These are phyloP conservation scores for Leishmania martiniquensis DNA, from an alignment of 208 protist genomes.

Conservation along the genomic window DNA sequence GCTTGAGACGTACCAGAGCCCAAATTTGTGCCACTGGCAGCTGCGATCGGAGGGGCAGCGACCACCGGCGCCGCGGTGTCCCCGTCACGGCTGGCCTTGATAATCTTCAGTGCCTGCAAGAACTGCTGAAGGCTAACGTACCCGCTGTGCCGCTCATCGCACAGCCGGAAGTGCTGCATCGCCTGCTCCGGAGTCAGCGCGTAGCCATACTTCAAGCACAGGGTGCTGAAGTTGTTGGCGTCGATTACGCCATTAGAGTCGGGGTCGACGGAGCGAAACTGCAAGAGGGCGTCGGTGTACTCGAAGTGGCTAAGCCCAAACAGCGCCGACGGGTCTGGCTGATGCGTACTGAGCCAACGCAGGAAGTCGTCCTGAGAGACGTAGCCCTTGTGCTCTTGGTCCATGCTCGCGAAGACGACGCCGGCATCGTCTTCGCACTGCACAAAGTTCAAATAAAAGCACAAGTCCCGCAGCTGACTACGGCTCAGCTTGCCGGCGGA, in stretches of 20 bases:
- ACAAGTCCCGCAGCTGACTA: conserved; percentile 56
- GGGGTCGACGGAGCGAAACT: conserved; percentile 76
- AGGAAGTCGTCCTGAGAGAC: conserved; percentile 72
- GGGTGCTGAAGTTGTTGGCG: conserved; percentile 47
- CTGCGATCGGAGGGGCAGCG: background rate
- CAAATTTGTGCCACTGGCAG: background rate
- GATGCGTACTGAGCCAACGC: conserved; percentile 67
- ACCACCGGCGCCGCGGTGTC: background rate
- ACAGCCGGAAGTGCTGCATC: conserved; percentile 39
- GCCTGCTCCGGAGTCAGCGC: conserved; percentile 34
- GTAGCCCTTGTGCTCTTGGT: conserved; percentile 42
- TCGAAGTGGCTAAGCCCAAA: conserved; percentile 77
- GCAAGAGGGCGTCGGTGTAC: conserved; percentile 86
- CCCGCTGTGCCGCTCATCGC: conserved; percentile 23
- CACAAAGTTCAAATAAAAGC: conserved; percentile 84
- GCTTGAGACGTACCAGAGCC: background rate
- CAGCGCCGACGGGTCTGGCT: conserved; percentile 64
- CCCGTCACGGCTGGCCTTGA: conserved; percentile 10
- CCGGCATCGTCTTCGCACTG: conserved; percentile 55
- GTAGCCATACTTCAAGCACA: conserved; percentile 43
- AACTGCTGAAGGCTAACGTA: conserved; percentile 41
- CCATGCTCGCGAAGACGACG: conserved; percentile 77
- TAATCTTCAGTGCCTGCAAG: conserved; percentile 27
- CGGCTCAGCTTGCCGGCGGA: conserved; percentile 64
- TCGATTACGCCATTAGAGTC: conserved; percentile 71